Conservation (phyloP, 2,329 filamentous ascomycete species). For the Stagonosporopsis chrysanthemi region DNA sequence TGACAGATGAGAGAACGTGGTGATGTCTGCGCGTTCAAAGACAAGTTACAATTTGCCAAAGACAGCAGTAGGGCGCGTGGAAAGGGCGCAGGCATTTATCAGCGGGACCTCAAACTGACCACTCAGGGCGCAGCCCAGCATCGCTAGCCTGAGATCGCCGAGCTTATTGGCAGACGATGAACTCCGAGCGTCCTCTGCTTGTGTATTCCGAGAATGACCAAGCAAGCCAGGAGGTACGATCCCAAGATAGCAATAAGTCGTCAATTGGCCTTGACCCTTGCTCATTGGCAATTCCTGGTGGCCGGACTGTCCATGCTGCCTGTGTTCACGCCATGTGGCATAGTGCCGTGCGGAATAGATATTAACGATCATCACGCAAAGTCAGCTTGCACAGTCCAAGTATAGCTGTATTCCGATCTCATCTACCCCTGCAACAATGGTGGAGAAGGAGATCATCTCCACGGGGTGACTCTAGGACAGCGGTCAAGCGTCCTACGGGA, state of each 20-base stretch:
- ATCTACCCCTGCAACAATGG: conserved; percentile 1
- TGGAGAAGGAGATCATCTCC: conserved; percentile 2
- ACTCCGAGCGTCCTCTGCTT: conserved; percentile 23
- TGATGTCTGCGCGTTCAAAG: conserved; percentile 6
- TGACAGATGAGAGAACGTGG: conserved; percentile 12
- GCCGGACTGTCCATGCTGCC: neutral
- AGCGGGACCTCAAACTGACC: conserved; percentile 20
- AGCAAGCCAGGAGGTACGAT: conserved; percentile 5
- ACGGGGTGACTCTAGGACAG: conserved; percentile 10
- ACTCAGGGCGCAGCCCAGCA: conserved; percentile 21
- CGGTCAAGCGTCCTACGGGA: neutral
- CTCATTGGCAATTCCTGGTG: neutral
- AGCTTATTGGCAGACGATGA: conserved; percentile 5
- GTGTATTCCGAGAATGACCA: conserved; percentile 25
- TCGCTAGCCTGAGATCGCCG: conserved; percentile 20
- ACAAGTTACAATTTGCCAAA: conserved; percentile 14
- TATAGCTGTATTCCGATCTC: neutral
- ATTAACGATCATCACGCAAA: neutral
- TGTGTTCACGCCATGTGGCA: neutral
- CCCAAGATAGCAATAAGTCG: neutral
- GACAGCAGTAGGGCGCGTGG: conserved; percentile 17
- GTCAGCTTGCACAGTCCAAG: neutral
- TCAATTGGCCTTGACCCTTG: neutral
- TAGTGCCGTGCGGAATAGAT: neutral
- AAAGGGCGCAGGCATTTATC: conserved; percentile 30